Evolutionary conservation across 345 rosid species (phyloP).

Genomic region (Corymbia maculata): DNA sequence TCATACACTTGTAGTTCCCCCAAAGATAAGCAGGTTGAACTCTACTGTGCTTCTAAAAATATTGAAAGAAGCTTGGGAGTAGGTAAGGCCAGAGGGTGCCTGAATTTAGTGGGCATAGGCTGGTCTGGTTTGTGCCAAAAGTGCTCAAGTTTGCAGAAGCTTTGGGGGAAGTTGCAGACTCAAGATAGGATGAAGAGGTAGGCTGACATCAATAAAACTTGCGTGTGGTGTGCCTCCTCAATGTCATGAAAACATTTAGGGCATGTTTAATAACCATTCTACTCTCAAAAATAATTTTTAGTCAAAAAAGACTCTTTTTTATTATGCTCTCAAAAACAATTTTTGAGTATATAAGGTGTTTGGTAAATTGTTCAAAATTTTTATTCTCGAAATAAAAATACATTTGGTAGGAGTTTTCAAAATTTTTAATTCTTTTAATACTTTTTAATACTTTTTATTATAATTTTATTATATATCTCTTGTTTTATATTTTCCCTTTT

Average conservation of each 20-base stretch:
- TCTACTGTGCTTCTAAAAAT: neutral
- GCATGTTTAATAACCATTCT: too few relatives aligned
- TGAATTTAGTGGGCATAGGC: neutral
- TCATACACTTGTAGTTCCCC: neutral
- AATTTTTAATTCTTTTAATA: too few relatives aligned
- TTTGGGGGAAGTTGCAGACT: neutral
- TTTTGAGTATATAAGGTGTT: too few relatives aligned
- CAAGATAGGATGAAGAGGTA: neutral
- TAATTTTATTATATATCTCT: too few relatives aligned
- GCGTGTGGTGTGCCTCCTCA: neutral
- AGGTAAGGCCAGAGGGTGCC: neutral
- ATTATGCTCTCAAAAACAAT: too few relatives aligned
- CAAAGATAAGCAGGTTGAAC: neutral
- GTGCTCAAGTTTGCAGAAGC: neutral
- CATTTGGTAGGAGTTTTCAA: too few relatives aligned
- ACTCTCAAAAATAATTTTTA: too few relatives aligned
- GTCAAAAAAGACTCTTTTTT: too few relatives aligned
- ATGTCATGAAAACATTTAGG: neutral
- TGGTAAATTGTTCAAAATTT: too few relatives aligned
- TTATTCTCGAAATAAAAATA: too few relatives aligned
- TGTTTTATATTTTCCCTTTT: too few relatives aligned
- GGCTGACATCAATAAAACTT: neutral
- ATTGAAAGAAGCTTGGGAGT: neutral
- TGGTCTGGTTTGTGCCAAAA: neutral
- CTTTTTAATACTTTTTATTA: too few relatives aligned